Evolutionary conservation across 345 rosid genomes (phyloP), one percentile per base, ranked within the genome.

Genomic region (Schrenkiella parvula): DNA sequence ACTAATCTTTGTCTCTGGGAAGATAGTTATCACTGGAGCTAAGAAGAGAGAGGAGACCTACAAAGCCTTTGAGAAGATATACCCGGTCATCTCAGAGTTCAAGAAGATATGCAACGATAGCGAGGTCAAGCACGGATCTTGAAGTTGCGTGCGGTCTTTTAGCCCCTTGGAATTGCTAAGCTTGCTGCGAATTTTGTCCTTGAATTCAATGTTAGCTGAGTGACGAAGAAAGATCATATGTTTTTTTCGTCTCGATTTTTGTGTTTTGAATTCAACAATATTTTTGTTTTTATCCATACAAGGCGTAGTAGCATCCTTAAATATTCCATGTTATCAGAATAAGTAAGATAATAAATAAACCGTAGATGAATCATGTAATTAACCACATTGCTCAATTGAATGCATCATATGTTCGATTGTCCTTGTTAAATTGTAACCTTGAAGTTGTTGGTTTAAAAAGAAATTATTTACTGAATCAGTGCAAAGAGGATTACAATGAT

Each of bases 21-120:
- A 95, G 81, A 95, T 95, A 53, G 99, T 95, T 54, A 91, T 95
- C 51, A 89, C 99, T 7, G 99, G 99, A 42, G 98, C 99, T 32
- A 95, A 95, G 96, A 88, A 83, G 73, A 85, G 96, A 75, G 95
- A 89, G 7, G 97, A 95, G 70, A 91, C 92, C 8, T 95, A 89
- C 80, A 82, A 84, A 1, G 99, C 97, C 56, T 91, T 95, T 59
- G 99, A 95, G 82, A 91, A 88, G 69, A 89, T 95, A 82, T 95
- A 87, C 72, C 97, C 99, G 2, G 99, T 95, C 21, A 93, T 95
- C 28, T 76, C 89, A 0, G 93, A 95, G 81, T 95, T 95, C 88
- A 84, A 89, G 83, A 95, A 87, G 82, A 84, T 5, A 5, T 84
- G 73, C 99, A 88, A 37, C 96, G 82, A 71, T 88, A 89, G 91